Percentiles rank a stretch among this genome's conserved stretches.
phyloP scores from a whole-genome alignment of 495 filamentous ascomycete species.

The Penicillium paradoxum region DNA sequence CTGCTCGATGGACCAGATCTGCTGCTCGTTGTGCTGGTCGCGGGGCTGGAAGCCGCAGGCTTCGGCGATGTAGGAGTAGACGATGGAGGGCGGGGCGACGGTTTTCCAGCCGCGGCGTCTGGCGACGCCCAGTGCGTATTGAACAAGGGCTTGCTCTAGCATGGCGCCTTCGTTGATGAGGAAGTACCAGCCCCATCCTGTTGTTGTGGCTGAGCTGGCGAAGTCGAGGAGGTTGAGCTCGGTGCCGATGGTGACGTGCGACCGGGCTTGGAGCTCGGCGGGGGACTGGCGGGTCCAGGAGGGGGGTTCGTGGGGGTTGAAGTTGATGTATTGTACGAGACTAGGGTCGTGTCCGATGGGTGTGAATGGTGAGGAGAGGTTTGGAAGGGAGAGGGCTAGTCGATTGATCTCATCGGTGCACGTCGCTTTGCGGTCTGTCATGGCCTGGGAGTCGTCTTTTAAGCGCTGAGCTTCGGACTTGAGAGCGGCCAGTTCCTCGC shows the following conservation, averaged over 20 bases:
- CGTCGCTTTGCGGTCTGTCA: constrained; percentile 54
- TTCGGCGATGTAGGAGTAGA: constrained; percentile 84
- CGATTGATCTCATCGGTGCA: constrained; percentile 63
- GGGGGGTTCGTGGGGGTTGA: constrained; percentile 54
- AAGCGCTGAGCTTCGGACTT: constrained; percentile 63
- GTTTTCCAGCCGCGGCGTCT: constrained; percentile 65
- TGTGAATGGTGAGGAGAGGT: constrained; percentile 71
- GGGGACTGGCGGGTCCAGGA: constrained; percentile 43
- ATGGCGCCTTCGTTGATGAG: constrained; percentile 82
- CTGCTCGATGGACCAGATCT: constrained; percentile 76
- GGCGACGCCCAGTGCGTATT: constrained; percentile 71
- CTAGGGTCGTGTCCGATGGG: constrained; percentile 61
- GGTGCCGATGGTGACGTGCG: constrained; percentile 79
- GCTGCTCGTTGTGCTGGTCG: constrained; percentile 84
- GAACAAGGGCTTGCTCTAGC: constrained; percentile 87
- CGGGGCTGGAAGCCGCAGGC: constrained; percentile 93
- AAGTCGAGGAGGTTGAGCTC: constrained; percentile 84
- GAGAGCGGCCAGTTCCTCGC: constrained; percentile 23
- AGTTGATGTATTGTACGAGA: constrained; percentile 68
- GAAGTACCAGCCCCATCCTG: constrained; percentile 97
- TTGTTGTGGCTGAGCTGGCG: constrained; percentile 64
- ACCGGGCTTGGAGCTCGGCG: constrained; percentile 44
- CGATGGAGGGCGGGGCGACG: constrained; percentile 80
- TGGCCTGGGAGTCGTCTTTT: constrained; percentile 58
- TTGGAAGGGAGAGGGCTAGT: constrained; percentile 78